Percentiles rank a stretch among this genome's conserved stretches.
Conservation (phyloP, 257 asterid genomes). For the Solanum pimpinellifolium region DNA sequence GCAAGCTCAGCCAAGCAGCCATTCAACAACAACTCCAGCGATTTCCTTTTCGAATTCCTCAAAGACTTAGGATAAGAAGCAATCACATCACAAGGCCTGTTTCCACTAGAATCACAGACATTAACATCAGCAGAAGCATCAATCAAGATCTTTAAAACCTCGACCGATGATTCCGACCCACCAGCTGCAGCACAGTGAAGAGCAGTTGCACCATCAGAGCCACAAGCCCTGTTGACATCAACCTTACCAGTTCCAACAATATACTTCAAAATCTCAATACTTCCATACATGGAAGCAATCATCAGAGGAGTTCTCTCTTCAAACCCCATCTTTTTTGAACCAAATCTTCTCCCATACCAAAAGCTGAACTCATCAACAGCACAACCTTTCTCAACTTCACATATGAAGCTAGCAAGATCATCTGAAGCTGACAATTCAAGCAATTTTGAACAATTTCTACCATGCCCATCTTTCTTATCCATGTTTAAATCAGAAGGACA, state of each 20-base stretch:
- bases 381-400: constrained; percentile 41
- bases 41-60: constrained; percentile 23
- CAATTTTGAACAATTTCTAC: constrained; percentile 41
- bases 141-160: constrained; percentile 45
- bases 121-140: constrained; percentile 36
- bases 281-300: constrained; percentile 77
- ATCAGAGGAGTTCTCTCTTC: constrained; percentile 67
- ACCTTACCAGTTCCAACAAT: constrained; percentile 33
- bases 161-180: constrained; percentile 38
- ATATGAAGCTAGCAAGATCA: constrained; percentile 42
- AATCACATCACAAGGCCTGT: constrained; percentile 51
- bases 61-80: constrained; percentile 28
- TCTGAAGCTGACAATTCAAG: constrained; percentile 74
- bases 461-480: constrained; percentile 23
- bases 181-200: constrained; percentile 87
- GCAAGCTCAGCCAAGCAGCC: constrained; percentile 15
- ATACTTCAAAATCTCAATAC: constrained; percentile 44
- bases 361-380: constrained; percentile 45
- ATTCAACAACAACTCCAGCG: constrained; percentile 50
- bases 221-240: constrained; percentile 62
- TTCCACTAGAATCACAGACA: constrained; percentile 45
- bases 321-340: constrained; percentile 60
- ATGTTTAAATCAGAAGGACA: constrained; percentile 25
- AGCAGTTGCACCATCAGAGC: constrained; percentile 70
- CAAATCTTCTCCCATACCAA: constrained; percentile 71